A percentile compares a stretch with the other conserved stretches of the same genome.
phyloP scores from a whole-genome alignment of 495 filamentous ascomycete genomes.

The Trichoderma gamsii region DNA sequence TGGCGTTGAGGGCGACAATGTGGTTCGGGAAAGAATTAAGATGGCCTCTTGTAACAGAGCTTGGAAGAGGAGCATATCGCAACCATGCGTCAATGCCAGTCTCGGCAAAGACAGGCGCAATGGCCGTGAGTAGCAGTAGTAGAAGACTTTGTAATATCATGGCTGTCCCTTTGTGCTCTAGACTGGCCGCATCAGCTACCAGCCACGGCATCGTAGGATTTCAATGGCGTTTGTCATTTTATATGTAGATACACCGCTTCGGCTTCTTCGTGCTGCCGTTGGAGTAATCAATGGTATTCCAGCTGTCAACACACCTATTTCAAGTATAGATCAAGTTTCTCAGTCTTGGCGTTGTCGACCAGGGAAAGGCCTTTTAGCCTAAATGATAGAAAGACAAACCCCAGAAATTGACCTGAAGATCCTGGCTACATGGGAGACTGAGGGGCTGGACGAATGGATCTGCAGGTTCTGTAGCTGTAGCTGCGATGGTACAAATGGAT shows the following conservation, averaged over 20 bases:
- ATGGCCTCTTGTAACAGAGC: slow-evolving; percentile 30
- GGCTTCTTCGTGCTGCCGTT: not conserved
- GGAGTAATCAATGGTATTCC: not conserved
- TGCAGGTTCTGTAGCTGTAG: not conserved
- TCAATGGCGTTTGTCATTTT: not conserved
- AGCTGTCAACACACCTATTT: not conserved
- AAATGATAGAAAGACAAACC: not conserved
- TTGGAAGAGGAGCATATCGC: slow-evolving; percentile 53
- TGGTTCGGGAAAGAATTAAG: slow-evolving; percentile 23
- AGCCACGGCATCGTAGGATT: not conserved
- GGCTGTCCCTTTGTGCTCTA: not conserved
- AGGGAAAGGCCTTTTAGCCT: not conserved
- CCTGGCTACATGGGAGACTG: not conserved
- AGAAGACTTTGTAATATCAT: slow-evolving; percentile 25
- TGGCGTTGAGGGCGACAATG: slow-evolving; percentile 51
- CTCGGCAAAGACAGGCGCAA: slow-evolving; percentile 42
- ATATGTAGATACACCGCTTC: slow-evolving; percentile 3
- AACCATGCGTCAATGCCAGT: slow-evolving; percentile 59
- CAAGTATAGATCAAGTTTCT: not conserved
- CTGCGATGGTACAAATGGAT: not conserved
- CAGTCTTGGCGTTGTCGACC: not conserved
- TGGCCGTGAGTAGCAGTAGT: slow-evolving; percentile 26
- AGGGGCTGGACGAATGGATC: not conserved
- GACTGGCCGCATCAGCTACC: not conserved
- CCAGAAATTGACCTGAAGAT: not conserved